These are phyloP conservation scores for Cylindrotheca fusiformis DNA, from an alignment of 108 stramenopile genomes.

Conservation along the genomic window DNA sequence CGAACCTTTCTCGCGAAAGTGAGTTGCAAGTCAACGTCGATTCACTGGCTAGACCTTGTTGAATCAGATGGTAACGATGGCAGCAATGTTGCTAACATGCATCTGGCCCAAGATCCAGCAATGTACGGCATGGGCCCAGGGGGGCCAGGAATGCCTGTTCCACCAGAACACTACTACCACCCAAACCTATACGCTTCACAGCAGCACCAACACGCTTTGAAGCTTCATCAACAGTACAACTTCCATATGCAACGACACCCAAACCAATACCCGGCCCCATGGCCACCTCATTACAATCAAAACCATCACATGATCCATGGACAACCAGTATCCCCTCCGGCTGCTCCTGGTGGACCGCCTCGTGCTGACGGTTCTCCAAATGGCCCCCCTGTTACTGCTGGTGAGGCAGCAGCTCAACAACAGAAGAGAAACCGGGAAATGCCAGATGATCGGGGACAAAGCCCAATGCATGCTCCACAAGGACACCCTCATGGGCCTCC, in stretches of 20 bases:
- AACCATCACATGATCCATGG: conserved; percentile 9
- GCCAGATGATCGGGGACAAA: conserved; percentile 7
- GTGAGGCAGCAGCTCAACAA: conserved; percentile 42
- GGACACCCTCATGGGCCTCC: conserved; percentile 14
- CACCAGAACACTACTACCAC: conserved; percentile 33
- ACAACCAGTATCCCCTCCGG: conserved; percentile 9
- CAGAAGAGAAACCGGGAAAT: conserved; percentile 16
- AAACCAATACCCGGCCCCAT: conserved; percentile 26
- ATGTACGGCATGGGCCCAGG: neutral
- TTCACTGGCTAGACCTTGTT: conserved; percentile 56
- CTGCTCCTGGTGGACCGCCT: conserved; percentile 10
- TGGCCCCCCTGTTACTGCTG: conserved; percentile 30
- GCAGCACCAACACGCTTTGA: conserved; percentile 37
- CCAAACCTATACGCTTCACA: conserved; percentile 14
- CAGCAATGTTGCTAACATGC: conserved; percentile 1
- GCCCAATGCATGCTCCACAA: neutral
- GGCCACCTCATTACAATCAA: conserved; percentile 28
- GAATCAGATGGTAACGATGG: conserved; percentile 15
- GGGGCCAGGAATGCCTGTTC: conserved; percentile 2
- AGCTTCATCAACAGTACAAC: conserved; percentile 41
- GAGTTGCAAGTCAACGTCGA: conserved; percentile 30
- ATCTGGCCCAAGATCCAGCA: neutral
- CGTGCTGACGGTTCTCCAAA: neutral
- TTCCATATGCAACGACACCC: conserved; percentile 46
- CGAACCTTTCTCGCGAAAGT: conserved; percentile 63